Percentiles rank a stretch among this genome's conserved stretches.
Conservation (phyloP, 1,284 basidiomycete species). For the Erythrobasidium hasegawianum region DNA sequence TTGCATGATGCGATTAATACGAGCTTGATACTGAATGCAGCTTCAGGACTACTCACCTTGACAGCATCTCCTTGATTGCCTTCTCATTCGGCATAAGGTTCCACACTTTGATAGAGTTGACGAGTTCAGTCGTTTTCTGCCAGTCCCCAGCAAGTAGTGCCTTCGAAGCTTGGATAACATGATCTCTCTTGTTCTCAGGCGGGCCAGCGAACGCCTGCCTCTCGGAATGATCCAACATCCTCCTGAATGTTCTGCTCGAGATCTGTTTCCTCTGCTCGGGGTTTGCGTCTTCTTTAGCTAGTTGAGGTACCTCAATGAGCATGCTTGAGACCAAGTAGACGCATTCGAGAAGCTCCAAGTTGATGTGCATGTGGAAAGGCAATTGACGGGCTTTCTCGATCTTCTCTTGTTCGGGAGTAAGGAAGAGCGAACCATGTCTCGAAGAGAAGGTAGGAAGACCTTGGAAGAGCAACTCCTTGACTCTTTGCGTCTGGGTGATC, state of each 20-base stretch:
- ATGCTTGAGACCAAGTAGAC: conserved; percentile 97
- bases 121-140: conserved; percentile 88
- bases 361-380: conserved; percentile 99
- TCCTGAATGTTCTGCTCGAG: conserved; percentile 91
- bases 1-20: too few relatives aligned
- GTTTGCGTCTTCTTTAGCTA: conserved; percentile 93
- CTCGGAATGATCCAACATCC: conserved; percentile 93
- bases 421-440: conserved; percentile 18
- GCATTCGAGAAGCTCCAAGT: conserved; percentile 94
- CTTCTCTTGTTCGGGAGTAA: conserved; percentile 89
- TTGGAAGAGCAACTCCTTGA: conserved; percentile 96
- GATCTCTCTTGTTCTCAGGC: conserved; percentile 95
- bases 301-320: conserved; percentile 92
- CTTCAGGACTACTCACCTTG: conserved; percentile 45
- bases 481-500: conserved; percentile 88
- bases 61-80: conserved; percentile 89
- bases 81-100: conserved; percentile 83
- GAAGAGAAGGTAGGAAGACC: conserved; percentile 82
- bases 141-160: conserved; percentile 95
- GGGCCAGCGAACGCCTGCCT: conserved; percentile 97
- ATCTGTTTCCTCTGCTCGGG: conserved; percentile 67
- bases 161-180: conserved; percentile 99
- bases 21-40: too few relatives aligned
- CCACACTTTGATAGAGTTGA: conserved; percentile 98
- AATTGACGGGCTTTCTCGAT: conserved; percentile 91